Percentiles rank a stretch among this genome's conserved stretches.
These are phyloP conservation scores for Coemansia sp. DNA, from an alignment of 192 early-diverging fungal genomes.

Conservation along the genomic window DNA sequence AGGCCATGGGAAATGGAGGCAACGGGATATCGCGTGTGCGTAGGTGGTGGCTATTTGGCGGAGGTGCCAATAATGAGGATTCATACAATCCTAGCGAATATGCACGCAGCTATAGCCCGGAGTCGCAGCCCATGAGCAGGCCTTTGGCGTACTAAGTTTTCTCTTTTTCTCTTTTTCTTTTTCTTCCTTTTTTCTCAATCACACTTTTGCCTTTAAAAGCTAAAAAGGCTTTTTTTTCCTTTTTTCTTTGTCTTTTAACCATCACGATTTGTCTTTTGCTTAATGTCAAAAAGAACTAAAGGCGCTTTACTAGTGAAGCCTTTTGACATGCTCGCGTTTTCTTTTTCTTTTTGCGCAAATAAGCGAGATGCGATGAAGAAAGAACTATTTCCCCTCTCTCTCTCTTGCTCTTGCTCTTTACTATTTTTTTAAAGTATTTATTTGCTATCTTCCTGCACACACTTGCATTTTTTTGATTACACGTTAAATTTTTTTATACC, in stretches of 20 bases:
- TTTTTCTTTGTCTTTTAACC: background rate
- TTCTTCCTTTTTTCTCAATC: background rate
- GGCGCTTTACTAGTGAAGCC: background rate
- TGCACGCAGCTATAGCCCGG: background rate
- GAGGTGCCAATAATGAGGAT: background rate
- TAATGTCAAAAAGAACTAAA: background rate
- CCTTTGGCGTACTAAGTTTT: background rate
- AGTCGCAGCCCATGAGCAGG: background rate
- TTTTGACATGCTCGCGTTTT: background rate
- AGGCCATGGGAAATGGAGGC: background rate
- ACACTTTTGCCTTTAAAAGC: background rate
- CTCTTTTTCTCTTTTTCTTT: background rate
- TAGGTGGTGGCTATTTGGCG: slow-evolving; percentile 1
- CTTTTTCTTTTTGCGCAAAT: background rate
- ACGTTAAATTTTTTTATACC: background rate
- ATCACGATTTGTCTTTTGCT: background rate
- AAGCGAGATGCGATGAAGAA: background rate
- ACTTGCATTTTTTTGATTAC: background rate
- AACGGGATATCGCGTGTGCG: background rate
- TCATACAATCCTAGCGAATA: background rate
- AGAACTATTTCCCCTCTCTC: background rate
- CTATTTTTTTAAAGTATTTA: background rate
- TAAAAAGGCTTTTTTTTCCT: background rate
- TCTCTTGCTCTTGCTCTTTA: background rate
- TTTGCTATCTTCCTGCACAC: background rate